Percentiles rank a stretch among this genome's conserved stretches.
These are phyloP conservation scores for Fulvia fulva DNA, from an alignment of 2,329 filamentous ascomycete genomes.

Conservation along the genomic window DNA sequence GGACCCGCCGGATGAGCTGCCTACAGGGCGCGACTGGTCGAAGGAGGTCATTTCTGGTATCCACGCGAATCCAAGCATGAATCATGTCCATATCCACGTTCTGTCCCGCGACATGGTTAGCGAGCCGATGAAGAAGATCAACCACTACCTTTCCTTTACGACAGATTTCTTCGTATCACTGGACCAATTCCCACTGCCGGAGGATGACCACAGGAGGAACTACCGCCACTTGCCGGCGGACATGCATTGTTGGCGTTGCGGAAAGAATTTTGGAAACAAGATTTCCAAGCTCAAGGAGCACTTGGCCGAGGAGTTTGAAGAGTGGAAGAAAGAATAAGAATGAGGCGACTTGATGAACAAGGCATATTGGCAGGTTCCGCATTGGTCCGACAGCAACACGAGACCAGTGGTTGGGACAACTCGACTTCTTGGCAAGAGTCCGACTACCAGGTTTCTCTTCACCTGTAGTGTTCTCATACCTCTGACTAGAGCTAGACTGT, in stretches of 20 bases:
- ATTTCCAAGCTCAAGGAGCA: slow-evolving; percentile 71
- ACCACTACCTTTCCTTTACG: slow-evolving; percentile 90
- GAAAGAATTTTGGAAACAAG: slow-evolving; percentile 65
- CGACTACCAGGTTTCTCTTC: neutral
- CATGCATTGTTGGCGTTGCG: slow-evolving; percentile 82
- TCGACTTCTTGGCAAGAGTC: neutral
- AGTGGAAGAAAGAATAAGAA: slow-evolving; percentile 66
- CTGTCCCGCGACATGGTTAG: slow-evolving; percentile 76
- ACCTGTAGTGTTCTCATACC: neutral
- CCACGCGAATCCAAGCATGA: slow-evolving; percentile 88
- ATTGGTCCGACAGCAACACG: neutral
- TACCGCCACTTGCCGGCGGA: slow-evolving; percentile 58
- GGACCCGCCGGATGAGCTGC: slow-evolving; percentile 46
- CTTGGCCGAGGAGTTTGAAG: slow-evolving; percentile 67
- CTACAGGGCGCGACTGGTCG: slow-evolving; percentile 72
- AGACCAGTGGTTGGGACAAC: neutral
- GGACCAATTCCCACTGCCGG: slow-evolving; percentile 70
- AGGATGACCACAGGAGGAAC: slow-evolving; percentile 60
- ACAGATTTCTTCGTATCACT: slow-evolving; percentile 79
- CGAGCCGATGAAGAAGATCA: slow-evolving; percentile 67
- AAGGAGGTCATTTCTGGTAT: slow-evolving; percentile 72
- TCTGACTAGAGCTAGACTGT: neutral
- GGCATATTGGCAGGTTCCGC: neutral
- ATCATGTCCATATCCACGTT: slow-evolving; percentile 85
- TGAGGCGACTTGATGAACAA: slow-evolving; percentile 33